A percentile compares a stretch with the other conserved stretches of the same genome.
Conservation (phyloP, 495 filamentous ascomycete species). For the Cudoniella acicularis region DNA sequence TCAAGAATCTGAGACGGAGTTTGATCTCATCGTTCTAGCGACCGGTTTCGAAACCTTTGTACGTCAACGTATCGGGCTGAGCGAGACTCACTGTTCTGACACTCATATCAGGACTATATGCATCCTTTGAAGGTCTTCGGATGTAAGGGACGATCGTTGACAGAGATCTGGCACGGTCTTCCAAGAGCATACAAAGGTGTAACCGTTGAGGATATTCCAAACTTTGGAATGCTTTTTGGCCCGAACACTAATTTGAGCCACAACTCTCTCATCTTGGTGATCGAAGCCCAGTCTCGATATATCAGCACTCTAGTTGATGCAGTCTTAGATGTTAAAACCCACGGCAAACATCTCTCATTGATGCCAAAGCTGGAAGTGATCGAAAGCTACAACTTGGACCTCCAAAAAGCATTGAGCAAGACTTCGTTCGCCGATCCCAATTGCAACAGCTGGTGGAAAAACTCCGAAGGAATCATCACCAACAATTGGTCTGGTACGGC, state of each 20-base stretch:
- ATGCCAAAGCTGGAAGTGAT: neutral
- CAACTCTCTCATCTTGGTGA: constrained; percentile 54
- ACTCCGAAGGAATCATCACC: neutral
- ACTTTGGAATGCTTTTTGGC: constrained; percentile 55
- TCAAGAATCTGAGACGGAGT: constrained; percentile 35
- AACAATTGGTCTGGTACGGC: neutral
- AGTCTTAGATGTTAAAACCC: constrained; percentile 27
- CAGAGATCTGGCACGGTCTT: constrained; percentile 32
- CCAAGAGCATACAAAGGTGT: constrained; percentile 40
- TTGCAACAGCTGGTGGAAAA: constrained; percentile 1
- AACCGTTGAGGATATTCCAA: constrained; percentile 44
- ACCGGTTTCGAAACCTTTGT: constrained; percentile 52
- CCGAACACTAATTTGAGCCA: constrained; percentile 52
- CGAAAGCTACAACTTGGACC: neutral
- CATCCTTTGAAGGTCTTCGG: constrained; percentile 44
- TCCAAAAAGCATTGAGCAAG: neutral
- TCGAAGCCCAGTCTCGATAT: constrained; percentile 52
- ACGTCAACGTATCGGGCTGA: too few relatives aligned
- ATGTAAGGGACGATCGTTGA: constrained; percentile 40
- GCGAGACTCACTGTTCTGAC: too few relatives aligned
- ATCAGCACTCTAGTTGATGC: constrained; percentile 37
- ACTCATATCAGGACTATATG: constrained; percentile 48
- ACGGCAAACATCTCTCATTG: neutral
- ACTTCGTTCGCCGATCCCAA: neutral
- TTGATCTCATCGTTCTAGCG: constrained; percentile 49